Evolutionary conservation across 768 basidiomycete species (phyloP), one percentile per base, ranked within the genome.

Genomic region (Rhodosporidiobolus sp.): DNA sequence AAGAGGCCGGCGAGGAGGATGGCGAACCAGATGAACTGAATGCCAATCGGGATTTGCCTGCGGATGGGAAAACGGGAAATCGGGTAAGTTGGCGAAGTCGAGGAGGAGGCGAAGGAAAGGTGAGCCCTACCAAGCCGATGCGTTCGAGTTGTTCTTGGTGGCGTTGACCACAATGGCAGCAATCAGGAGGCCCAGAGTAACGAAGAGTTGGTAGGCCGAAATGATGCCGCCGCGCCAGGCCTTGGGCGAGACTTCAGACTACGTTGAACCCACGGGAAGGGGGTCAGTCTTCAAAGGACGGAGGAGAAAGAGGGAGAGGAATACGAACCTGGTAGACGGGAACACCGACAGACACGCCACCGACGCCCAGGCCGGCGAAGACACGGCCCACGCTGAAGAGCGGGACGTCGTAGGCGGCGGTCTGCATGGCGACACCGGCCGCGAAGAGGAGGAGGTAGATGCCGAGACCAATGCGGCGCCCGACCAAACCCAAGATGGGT

Each of bases 381-480:
- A 90, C 85, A 83, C 90, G 89, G 67, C 90, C 90, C 65, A 86
- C 81, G 69, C 88, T 84, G 81, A 90, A 90, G 64, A 87, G 83
- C 20, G 85, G 82, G 48, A 89, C 79, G 45, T 80, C 81, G 1
- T 81, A 81, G 0, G 87, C 80, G 35, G 86, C 88, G 28, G 84
- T 86, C 67, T 90, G 89, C 82, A 89, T 83, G 34, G 85, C 83
- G 60, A 88, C 84, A 81, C 90, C 90, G 35, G 70, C 32, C 53
- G 50, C 63, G 75, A 78, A 78, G 59, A 78, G 38, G 26, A 61
- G 48, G 53, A 73, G 71, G 58, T 73, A 69, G 34, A 61, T 19
- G 71, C 86, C 82, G 77, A 87, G 38, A 7, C 84, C 85, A 56
- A 77, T 77, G 65, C 82, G 83, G 8, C 72, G 66, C 2, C 72